Percentiles rank a stretch among this genome's conserved stretches.
phyloP scores from a whole-genome alignment of 2,329 filamentous ascomycete species.

The Nannizziopsis barbatae region DNA sequence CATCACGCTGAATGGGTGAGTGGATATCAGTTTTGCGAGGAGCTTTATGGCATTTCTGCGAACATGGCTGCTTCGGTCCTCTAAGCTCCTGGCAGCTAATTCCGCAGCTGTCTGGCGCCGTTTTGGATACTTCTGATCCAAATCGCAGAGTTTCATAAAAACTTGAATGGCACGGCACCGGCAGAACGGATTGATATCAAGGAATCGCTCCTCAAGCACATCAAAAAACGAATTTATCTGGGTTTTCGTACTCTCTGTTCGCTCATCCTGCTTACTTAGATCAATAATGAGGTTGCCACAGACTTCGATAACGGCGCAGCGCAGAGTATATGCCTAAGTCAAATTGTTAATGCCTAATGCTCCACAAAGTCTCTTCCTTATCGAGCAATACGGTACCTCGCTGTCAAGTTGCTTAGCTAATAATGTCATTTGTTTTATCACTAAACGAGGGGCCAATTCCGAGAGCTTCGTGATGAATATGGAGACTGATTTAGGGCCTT shows the following conservation, averaged over 20 bases:
- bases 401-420: slow-evolving; percentile 90
- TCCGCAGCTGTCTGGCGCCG: slow-evolving; percentile 78
- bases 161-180: slow-evolving; percentile 86
- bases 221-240: slow-evolving; percentile 97
- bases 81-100: slow-evolving; percentile 74
- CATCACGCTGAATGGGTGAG: slow-evolving; percentile 85
- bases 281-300: slow-evolving; percentile 91
- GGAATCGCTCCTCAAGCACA: slow-evolving; percentile 86
- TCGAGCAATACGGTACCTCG: slow-evolving; percentile 44
- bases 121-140: slow-evolving; percentile 95
- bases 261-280: slow-evolving; percentile 81
- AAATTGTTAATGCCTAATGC: slow-evolving; percentile 1
- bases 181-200: slow-evolving; percentile 95
- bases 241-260: slow-evolving; percentile 82
- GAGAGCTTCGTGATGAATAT: slow-evolving; percentile 88
- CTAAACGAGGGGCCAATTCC: slow-evolving; percentile 76
- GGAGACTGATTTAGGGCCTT: slow-evolving; percentile 91
- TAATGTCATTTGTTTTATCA: slow-evolving; percentile 96
- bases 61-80: slow-evolving; percentile 98
- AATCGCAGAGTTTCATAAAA: slow-evolving; percentile 78
- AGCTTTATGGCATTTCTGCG: slow-evolving; percentile 90
- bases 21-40: slow-evolving; percentile 75
- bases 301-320: slow-evolving; percentile 89
- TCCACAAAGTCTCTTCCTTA: not conserved
- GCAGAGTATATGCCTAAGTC: slow-evolving; percentile 70